Evolutionary conservation across 129 eudicot genomes (phyloP).

Genomic region (Apium graveolens): DNA sequence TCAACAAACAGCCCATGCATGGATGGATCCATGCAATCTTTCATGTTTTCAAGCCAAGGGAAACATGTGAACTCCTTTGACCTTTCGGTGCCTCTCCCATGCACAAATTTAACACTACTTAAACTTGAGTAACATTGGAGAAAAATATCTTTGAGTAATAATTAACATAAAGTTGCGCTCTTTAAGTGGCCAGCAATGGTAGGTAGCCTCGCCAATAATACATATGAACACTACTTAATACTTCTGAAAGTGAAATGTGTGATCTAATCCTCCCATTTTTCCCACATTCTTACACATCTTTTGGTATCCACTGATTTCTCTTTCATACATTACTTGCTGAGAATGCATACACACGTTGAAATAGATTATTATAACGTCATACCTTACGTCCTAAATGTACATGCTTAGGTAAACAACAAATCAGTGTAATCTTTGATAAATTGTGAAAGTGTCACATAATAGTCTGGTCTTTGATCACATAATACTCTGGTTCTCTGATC

Average conservation of each 20-base stretch:
- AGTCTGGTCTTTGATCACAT: too few species aligned
- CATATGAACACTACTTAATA: neutral
- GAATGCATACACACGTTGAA: neutral
- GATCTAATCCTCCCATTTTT: neutral
- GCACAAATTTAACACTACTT: neutral
- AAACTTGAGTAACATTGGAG: neutral
- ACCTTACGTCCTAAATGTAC: too few species aligned
- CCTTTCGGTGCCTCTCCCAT: constrained; percentile 2
- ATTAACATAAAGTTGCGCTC: neutral
- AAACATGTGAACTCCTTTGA: constrained; percentile 12
- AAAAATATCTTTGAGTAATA: neutral
- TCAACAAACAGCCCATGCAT: constrained; percentile 8
- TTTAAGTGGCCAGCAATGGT: neutral
- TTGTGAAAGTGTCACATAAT: too few species aligned
- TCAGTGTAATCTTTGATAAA: too few species aligned
- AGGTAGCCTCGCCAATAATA: neutral
- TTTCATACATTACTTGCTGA: neutral
- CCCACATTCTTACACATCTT: neutral
- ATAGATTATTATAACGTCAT: too few species aligned
- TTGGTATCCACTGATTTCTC: neutral
- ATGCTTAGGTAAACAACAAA: too few species aligned
- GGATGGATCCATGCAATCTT: neutral
- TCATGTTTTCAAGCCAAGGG: neutral
- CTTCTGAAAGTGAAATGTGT: neutral
- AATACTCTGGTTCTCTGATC: too few species aligned